Evolutionary conservation across 768 basidiomycete genomes (phyloP).

Genomic region (Rhodotorula toruloides): DNA sequence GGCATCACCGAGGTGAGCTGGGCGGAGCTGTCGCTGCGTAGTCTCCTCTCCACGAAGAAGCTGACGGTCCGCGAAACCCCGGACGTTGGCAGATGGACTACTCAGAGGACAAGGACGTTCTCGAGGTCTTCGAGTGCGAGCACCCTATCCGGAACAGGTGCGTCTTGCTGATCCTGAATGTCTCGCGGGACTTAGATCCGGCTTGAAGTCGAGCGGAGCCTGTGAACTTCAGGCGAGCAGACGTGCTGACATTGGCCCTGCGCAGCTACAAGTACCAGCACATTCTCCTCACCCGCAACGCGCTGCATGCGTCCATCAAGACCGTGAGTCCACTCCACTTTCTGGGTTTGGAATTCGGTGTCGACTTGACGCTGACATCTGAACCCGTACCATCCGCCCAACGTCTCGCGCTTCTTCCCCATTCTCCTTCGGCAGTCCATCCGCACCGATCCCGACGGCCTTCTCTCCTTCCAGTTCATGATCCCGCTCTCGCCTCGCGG

Average conservation of each 20-base stretch:
- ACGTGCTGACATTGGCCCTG: neutral
- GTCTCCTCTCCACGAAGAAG: neutral
- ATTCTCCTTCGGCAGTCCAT: slow-evolving; percentile 54
- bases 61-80: neutral
- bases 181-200: neutral
- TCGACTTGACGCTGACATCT: neutral
- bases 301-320: slow-evolving; percentile 76
- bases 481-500: slow-evolving; percentile 49
- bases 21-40: neutral
- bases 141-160: slow-evolving; percentile 67
- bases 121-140: slow-evolving; percentile 81
- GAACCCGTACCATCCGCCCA: neutral
- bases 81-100: slow-evolving; percentile 72
- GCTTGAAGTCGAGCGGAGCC: neutral
- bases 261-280: slow-evolving; percentile 76
- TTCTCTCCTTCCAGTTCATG: slow-evolving; percentile 82
- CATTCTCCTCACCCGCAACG: slow-evolving; percentile 64
- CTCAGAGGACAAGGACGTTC: slow-evolving; percentile 72
- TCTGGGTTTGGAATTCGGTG: neutral
- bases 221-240: neutral
- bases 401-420: neutral
- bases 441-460: slow-evolving; percentile 72
- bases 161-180: slow-evolving; percentile 27
- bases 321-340: slow-evolving; percentile 48
- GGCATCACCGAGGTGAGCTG: slow-evolving; percentile 72